Base-by-base conservation (phyloP, 2,329 filamentous ascomycete genomes). In the Aspergillus arachidicola region DNA sequence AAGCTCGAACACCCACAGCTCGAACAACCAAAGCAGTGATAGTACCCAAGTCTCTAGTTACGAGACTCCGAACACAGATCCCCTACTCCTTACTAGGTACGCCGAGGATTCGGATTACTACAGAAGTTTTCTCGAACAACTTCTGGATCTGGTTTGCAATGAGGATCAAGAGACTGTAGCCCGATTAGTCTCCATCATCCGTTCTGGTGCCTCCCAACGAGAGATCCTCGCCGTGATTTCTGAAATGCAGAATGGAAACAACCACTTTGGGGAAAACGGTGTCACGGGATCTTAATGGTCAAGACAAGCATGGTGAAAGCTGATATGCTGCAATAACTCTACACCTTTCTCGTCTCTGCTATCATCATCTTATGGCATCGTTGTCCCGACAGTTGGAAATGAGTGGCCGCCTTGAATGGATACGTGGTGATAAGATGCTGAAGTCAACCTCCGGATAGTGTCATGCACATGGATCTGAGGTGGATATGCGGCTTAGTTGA, bases 181-280 rank as follows among this genome's bases (percentile, higher is more conserved):
- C 21, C 68, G 56, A 32, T 51, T 76, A 57, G 60, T 76, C 51
- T 60, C 66, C 30, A 57, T 68, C 26, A 74, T 76, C 48, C 74
- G 73, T 36, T 68, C 72, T 16, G 72, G 73, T 21, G 73, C 71
- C 10, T 73, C 74, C 7, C 64, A 73, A 12, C 57, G 68, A 53
- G 64, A 73, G 19, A 73, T 76, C 19, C 68, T 70, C 48, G 57
- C 60, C 7, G 59, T 61, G 5, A 55, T 76, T 55, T 64, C 68
- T 23, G 64, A 64, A 34, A 32, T 65, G 14, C 58, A 59, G 36
- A 50, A 48, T 7, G 63, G 36, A 41, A 36, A 16, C 19, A 26
- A 36, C 57, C 43, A 16, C 28, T 21, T 38, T 21, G 32, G 21
- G 19, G 53, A 43, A n/a, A 21, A 59, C 3, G 50, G 57, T 26